Conservation (phyloP, 2,329 filamentous ascomycete genomes). For the Fusarium chlamydosporum region DNA sequence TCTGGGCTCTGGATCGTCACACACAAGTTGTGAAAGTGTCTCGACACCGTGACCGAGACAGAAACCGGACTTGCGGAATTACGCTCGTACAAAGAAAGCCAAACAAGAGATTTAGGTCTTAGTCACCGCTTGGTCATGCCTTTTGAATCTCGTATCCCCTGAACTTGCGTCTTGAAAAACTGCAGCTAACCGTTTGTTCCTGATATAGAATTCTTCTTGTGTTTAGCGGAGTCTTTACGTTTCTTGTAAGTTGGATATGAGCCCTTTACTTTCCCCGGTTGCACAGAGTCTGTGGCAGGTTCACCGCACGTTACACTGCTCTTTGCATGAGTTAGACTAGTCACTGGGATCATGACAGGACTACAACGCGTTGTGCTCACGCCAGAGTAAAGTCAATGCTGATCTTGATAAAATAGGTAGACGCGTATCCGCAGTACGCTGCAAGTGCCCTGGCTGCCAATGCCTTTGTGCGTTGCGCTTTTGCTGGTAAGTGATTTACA, state of each 20-base stretch:
- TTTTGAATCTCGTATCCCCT: constrained; percentile 46
- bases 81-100: constrained; percentile 12
- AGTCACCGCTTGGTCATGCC: constrained; percentile 55
- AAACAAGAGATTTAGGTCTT: constrained; percentile 27
- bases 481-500: constrained; percentile 69
- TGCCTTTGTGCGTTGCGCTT: constrained; percentile 81
- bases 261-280: not conserved
- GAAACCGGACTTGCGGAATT: constrained; percentile 28
- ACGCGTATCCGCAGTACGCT: constrained; percentile 82
- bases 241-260: constrained; percentile 73
- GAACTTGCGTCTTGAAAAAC: constrained; percentile 24
- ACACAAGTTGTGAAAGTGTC: constrained; percentile 10
- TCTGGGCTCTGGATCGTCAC: constrained; percentile 3
- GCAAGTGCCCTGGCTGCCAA: constrained; percentile 87
- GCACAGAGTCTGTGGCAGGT: constrained; percentile 27
- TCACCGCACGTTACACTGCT: constrained; percentile 31
- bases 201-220: constrained; percentile 76
- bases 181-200: constrained; percentile 49
- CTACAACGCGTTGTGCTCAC: constrained; percentile 18
- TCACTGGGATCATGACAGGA: constrained; percentile 25
- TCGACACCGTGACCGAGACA: constrained; percentile 32
- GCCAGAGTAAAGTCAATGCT: constrained; percentile 41
- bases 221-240: constrained; percentile 90
- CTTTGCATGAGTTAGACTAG: constrained; percentile 5
- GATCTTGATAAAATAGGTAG: constrained; percentile 64